phyloP scores from a whole-genome alignment of 495 filamentous ascomycete species.

The Cetradonia linearis region DNA sequence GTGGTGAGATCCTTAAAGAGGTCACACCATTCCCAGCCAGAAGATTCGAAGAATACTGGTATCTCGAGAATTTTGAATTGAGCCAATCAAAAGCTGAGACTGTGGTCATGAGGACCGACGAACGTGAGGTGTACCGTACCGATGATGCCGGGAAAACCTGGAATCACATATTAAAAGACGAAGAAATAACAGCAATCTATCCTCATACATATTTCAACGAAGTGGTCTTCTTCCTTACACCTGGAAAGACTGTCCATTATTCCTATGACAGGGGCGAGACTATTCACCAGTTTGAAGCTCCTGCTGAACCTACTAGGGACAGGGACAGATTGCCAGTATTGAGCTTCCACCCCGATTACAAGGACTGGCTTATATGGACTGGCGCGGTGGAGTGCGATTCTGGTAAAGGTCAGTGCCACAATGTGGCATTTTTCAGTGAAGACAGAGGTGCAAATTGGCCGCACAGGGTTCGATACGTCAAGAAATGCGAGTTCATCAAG shows the following conservation, averaged over 20 bases:
- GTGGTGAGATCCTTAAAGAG: slow-evolving; percentile 50
- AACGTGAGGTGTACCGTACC: slow-evolving; percentile 55
- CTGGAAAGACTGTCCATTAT: slow-evolving; percentile 57
- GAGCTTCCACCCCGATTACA: slow-evolving; percentile 68
- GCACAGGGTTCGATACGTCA: slow-evolving; percentile 52
- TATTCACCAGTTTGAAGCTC: slow-evolving; percentile 58
- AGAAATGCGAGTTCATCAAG: slow-evolving; percentile 72
- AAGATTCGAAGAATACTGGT: slow-evolving; percentile 54
- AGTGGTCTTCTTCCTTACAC: slow-evolving; percentile 73
- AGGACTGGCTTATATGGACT: slow-evolving; percentile 85
- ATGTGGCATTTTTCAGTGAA: slow-evolving; percentile 56
- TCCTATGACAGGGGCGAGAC: slow-evolving; percentile 62
- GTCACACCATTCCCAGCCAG: slow-evolving; percentile 48
- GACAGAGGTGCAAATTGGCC: slow-evolving; percentile 73
- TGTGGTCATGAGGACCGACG: slow-evolving; percentile 63
- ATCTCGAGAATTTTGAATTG: slow-evolving; percentile 68
- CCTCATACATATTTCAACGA: slow-evolving; percentile 73
- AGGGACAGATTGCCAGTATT: slow-evolving; percentile 43
- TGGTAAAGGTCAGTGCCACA: slow-evolving; percentile 48
- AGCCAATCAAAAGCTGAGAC: slow-evolving; percentile 65
- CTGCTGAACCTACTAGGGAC: slow-evolving; percentile 36
- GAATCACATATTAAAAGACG: slow-evolving; percentile 51
- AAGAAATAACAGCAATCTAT: slow-evolving; percentile 56
- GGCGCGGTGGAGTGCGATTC: slow-evolving; percentile 51
- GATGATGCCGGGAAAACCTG: slow-evolving; percentile 82